These are phyloP conservation scores for Citrus medica DNA, from an alignment of 345 rosid genomes.

Conservation along the genomic window DNA sequence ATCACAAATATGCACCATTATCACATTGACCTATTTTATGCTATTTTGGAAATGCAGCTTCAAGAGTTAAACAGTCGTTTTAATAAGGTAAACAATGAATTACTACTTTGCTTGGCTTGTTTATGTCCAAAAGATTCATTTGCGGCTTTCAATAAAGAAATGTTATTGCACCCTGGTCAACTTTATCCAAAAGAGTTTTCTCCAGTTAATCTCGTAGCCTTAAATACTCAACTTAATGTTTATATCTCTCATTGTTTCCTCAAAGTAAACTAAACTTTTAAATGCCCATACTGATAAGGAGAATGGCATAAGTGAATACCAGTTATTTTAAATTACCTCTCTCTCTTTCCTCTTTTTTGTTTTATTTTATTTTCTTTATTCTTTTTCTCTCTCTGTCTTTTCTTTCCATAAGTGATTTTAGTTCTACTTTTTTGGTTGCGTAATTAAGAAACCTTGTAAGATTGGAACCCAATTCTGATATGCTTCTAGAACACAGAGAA, in stretches of 20 bases:
- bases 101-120: too few species aligned
- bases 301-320: not conserved
- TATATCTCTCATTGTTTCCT: not conserved
- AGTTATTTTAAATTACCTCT: not conserved
- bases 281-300: not conserved
- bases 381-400: not conserved
- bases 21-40: too few species aligned
- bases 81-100: too few species aligned
- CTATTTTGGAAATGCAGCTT: too few species aligned
- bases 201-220: too few species aligned
- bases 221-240: too few species aligned
- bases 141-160: too few species aligned
- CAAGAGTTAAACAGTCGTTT: too few species aligned
- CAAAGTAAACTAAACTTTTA: not conserved
- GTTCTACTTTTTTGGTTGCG: not conserved
- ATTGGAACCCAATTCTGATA: not conserved
- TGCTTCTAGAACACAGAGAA: not conserved
- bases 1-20: too few species aligned
- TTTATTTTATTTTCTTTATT: not conserved
- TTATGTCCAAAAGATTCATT: too few species aligned
- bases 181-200: too few species aligned
- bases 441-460: not conserved
- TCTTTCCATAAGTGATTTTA: not conserved
- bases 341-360: not conserved
- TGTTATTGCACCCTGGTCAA: too few species aligned